Base-by-base conservation (phyloP, 1,284 basidiomycete genomes). In the Ustilago sp. region DNA sequence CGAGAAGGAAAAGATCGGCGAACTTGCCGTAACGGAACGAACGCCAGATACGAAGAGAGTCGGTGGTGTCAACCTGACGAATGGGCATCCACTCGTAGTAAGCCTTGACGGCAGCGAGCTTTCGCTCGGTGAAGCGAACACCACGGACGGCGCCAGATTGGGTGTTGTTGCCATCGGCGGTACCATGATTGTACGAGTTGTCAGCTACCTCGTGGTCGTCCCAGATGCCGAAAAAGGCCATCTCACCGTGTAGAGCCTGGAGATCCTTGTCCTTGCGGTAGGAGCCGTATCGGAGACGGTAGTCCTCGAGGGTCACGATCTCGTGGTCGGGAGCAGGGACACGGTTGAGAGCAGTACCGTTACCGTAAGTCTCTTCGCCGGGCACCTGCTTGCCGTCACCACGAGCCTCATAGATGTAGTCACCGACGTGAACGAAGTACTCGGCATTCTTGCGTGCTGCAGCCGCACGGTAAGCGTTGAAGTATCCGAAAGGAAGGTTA, bases 61-160 rank as follows among this genome's bases (percentile, higher is more conserved):
- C 90, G 59, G 89, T 89, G 3, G 88, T 88, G 65, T 88, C 88
- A 15, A 91, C 90, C 81, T 91, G 90, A 8, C 90, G 88, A 67
- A 92, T 90, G 15, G 91, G 91, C 87, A 92, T 89, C 90, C 91
- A 91, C 78, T 91, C 90, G 79, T 91, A 90, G 82, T 91, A 92
- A 0, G 91, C 90, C 35, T 88, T 88, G 36, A 91, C 89, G 4
- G 90, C 91, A 47, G 90, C 89, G 1, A 90, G 83, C 84, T 91
- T 91, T 50, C 91, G 86, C 77, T 91, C 90, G 5, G 90, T 90
- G 86, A 91, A 91, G 36, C 72, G 62, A 13, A 75, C 66, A 13
- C 77, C 79, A 2, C 69, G 64, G n/a, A 66, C 75, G 56, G 57
- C 73, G 15, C 90, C 90, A 1, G 85, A 79, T 13, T 87, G 69